Base-by-base conservation (phyloP, 169 alveolate species). In the Plasmodium coatneyi region DNA sequence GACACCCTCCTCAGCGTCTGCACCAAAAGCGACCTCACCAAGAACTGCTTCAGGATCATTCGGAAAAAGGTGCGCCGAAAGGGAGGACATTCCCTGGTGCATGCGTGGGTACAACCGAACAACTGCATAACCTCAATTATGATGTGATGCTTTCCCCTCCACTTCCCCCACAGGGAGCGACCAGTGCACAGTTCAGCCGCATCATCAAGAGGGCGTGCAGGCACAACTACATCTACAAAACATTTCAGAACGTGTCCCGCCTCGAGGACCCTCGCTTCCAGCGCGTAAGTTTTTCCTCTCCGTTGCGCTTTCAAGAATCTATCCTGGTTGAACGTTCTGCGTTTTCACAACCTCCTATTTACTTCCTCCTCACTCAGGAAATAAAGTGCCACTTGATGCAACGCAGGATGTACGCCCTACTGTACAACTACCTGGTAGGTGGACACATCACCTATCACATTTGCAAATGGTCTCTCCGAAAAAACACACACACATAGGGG, bases 131-230 rank as follows among this genome's bases (percentile, higher is more conserved):
- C 28, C 72, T 32, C 14, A 52, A 19, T 1, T 4, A 52, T 2
- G 36, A 10, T n/a, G 54, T 12, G 19, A 0, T 54, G 41, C 30
- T 10, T 49, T 52, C 34, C 34, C 9, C 6, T 25, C 16, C 30
- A 80, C 76, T 16, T 25, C 22, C 36, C 74, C 49, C 71, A 25
- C 92, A 83, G 92, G 19, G 36, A 0, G 36, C 36, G 2, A 41
- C 22, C 6, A 43, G 49, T 6, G 49, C 7, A 39, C 39, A 71
- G 43, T 83, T 83, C 32, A 71, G 70, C 12, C 49, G 54, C 60
- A 22, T 83, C 81, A 54, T 84, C 70, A 49, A 84, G 80, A 28
- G 93, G 93, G 93, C 93, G 6, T 49, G 80, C 66, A 74, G 79
- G 19, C 79, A 84, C 86, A 84, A 84, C 71, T 84, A 84, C 43